phyloP scores from a whole-genome alignment of 352 stramenopile species.

The Phytophthora pistaciae region DNA sequence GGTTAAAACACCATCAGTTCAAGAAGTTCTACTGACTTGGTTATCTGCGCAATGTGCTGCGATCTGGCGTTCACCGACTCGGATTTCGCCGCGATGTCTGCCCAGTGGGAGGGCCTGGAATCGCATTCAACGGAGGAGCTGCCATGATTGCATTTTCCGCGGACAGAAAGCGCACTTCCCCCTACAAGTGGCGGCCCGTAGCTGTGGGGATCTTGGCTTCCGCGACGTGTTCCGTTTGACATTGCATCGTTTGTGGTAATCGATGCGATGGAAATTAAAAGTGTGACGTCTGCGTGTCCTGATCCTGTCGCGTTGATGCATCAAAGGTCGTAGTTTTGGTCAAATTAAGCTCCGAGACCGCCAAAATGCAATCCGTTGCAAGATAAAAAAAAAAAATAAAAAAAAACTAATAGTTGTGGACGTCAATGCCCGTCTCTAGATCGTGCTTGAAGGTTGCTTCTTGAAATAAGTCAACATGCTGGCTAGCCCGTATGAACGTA shows the following conservation, averaged over 20 bases:
- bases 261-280: no score
- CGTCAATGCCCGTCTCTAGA: background rate
- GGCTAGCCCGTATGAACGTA: background rate
- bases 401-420: no score
- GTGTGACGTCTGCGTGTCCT: no score
- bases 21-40: no score
- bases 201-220: background rate
- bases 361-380: no score
- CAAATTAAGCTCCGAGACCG: no score
- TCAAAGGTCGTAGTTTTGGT: no score
- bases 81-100: background rate
- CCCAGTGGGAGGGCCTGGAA: background rate
- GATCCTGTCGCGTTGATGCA: no score
- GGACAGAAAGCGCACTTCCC: background rate
- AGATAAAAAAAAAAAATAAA: no score
- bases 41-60: background rate
- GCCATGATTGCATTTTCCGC: background rate
- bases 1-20: no score
- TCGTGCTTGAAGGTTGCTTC: background rate
- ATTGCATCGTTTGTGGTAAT: no score
- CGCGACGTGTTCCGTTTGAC: background rate
- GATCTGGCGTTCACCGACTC: background rate
- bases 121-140: background rate
- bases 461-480: background rate
- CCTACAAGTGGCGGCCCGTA: conserved; percentile 1